Evolutionary conservation across 164 flowering plant genomes (phyloP), one percentile per base, ranked within the genome.

Genomic region (Nymphaea thermarum): DNA sequence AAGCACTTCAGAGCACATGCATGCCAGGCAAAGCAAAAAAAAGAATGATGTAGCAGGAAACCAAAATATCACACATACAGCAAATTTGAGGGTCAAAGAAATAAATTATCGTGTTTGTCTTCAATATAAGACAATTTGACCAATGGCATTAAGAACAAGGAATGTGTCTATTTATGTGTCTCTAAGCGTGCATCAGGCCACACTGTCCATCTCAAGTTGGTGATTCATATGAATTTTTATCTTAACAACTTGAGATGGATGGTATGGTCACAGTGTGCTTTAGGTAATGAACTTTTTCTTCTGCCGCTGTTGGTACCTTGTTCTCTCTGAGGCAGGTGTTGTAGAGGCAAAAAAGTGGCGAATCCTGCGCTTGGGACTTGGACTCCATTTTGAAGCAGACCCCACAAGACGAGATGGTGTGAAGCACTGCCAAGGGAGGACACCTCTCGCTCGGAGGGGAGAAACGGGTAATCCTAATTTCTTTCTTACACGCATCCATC

Each of bases 381-480:
- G 83, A 77, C 82, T 92, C 92, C 96, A 95, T 79, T 84, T 90
- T 95, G 89, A 91, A 87, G 91, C 88, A 80, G 71, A 87, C 65
- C 15, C 96, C 96, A 69, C 67, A 43, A 41, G 86, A 68, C 6
- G 87, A 70, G 62, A 92, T 81, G 36, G 95, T 90, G 74, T 86
- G 91, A 65, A 95, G 95, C 62, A 95, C 99, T 18, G 99, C 91
- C 17, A 95, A 85, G 43, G 99, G 99, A 42, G 97, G 86, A 70
- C 98, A 95, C 70, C 99, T 89, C 82, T 92, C 99, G 75, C 99
- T 93, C 3, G 92, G 78, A 67, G 77, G 84, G 43, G 98, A 86
- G 65, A 82, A 82, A 71, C 87, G 79, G 4, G 81, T 76, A 67
- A 95, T 89, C 75, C 85, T 84, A 79, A 95, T 80, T 77, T 78